Evolutionary conservation across 2,329 filamentous ascomycete species (phyloP).

Genomic region (Albifimbria verrucaria): DNA sequence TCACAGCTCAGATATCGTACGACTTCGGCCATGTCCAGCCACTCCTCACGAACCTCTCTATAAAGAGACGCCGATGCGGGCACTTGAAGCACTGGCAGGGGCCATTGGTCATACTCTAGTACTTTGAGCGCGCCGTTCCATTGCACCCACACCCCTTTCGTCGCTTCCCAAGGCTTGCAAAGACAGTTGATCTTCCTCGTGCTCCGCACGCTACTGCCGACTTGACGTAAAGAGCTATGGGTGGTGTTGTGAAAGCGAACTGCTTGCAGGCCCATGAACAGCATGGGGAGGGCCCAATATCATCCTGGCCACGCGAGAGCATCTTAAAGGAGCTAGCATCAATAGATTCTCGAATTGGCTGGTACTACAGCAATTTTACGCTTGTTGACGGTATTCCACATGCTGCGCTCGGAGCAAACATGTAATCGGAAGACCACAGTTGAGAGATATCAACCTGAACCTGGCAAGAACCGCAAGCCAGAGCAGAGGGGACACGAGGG

Average conservation of each 20-base stretch:
- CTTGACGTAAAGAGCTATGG: background rate
- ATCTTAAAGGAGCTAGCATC: too few relatives aligned
- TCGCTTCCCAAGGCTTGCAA: background rate
- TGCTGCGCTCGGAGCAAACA: too few relatives aligned
- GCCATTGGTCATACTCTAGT: too few relatives aligned
- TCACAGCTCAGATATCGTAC: background rate
- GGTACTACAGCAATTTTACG: too few relatives aligned
- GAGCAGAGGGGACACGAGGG: background rate
- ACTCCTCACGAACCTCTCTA: too few relatives aligned
- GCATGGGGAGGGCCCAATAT: too few relatives aligned
- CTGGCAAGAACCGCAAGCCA: background rate
- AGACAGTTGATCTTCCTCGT: background rate
- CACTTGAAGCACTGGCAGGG: background rate
- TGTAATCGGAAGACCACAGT: background rate
- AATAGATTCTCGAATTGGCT: too few relatives aligned
- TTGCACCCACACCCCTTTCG: background rate
- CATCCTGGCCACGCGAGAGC: too few relatives aligned
- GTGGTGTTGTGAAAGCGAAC: too few relatives aligned
- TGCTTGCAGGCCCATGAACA: too few relatives aligned
- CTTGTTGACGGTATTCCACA: too few relatives aligned
- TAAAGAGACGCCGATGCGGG: background rate
- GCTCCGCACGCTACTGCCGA: background rate
- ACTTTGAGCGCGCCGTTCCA: background rate
- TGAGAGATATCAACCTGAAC: too few relatives aligned
- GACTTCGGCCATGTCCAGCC: background rate